Percentiles rank a stretch among this genome's conserved stretches.
These are phyloP conservation scores for Zymoseptoria pseudotritici DNA, from an alignment of 2,329 filamentous ascomycete species.

Conservation along the genomic window DNA sequence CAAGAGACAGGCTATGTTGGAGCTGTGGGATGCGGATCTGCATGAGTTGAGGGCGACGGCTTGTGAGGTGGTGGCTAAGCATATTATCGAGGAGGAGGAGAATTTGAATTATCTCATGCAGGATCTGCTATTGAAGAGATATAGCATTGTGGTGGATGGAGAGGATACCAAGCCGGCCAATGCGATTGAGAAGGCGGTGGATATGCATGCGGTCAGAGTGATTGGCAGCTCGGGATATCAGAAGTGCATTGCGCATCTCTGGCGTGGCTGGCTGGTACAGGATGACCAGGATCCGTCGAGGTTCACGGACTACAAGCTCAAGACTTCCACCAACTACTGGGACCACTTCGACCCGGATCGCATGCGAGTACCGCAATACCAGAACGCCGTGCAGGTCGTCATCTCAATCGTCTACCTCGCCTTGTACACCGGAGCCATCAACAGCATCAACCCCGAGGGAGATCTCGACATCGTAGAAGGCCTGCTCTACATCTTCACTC, in stretches of 20 bases:
- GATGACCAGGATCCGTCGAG: constrained; percentile 83
- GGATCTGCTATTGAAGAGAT: constrained; percentile 76
- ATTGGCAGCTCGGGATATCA: constrained; percentile 94
- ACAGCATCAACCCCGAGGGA: constrained; percentile 75
- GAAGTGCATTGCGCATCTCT: constrained; percentile 87
- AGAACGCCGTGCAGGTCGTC: constrained; percentile 81
- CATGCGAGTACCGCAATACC: constrained; percentile 86
- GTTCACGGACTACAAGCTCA: constrained; percentile 80
- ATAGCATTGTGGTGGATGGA: constrained; percentile 69
- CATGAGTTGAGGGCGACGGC: constrained; percentile 71
- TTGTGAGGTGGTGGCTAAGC: constrained; percentile 88
- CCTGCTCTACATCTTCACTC: constrained; percentile 80
- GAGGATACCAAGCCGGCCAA: constrained; percentile 70
- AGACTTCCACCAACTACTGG: constrained; percentile 69
- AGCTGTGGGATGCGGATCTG: constrained; percentile 88
- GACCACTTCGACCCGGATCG: constrained; percentile 86
- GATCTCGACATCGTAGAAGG: constrained; percentile 79
- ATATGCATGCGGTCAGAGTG: constrained; percentile 78
- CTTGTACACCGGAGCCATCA: constrained; percentile 85
- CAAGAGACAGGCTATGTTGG: constrained; percentile 64
- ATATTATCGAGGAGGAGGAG: constrained; percentile 75
- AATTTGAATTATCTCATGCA: constrained; percentile 72
- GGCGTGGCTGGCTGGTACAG: constrained; percentile 95
- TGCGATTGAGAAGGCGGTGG: constrained; percentile 86
- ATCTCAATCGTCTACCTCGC: constrained; percentile 76